Base-by-base conservation (phyloP, 225 moss, liverwort and hornwort species). In the Physcomitrellopsis africana region DNA sequence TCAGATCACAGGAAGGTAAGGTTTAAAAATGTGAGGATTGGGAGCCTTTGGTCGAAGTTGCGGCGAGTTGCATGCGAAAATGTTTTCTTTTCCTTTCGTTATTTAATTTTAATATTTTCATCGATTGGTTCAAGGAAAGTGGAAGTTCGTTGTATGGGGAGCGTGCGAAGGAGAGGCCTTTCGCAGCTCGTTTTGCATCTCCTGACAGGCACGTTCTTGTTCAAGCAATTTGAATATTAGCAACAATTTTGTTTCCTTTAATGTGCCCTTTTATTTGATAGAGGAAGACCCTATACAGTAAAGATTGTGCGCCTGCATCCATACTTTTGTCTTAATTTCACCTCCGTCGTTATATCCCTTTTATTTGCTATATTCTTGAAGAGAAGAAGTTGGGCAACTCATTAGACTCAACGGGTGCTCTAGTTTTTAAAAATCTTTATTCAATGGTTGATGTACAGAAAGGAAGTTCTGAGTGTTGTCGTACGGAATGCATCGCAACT, bases 131-230 rank as follows among this genome's bases (percentile, higher is more conserved):
- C n/a, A 81, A 92, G 94, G 95, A 93, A 26, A 76, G 81, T 72
- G 82, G 87, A 49, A 80, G 69, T 68, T 81, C 93, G 37, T 79
- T 88, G 51, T 99, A 99, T 80, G 94, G 95, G 55, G 93, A 93
- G 74, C 88, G 94, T 51, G 93, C 90, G 10, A 93, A 99, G 85
- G 95, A 90, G 72, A 93, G 84, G 73, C 93, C 95, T 16, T 95
- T 92, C 65, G 89, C 89, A 58, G 99, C 99, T 72, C 99, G 93
- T 60, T 99, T 99, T 73, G 95, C 93, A 32, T 99, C 99, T 78
- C 92, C 89, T 42, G 99, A 99, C 87, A 88, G 95, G 99, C 27
- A 76, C 63, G 49, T 51, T 51, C 13, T 81, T 45, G 29, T 26
- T 56, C 26, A 55, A 11, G 32, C 66, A 23, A 49, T 16, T 48